Evolutionary conservation across 2,329 filamentous ascomycete species (phyloP).

Genomic region (Claviceps maximensis): DNA sequence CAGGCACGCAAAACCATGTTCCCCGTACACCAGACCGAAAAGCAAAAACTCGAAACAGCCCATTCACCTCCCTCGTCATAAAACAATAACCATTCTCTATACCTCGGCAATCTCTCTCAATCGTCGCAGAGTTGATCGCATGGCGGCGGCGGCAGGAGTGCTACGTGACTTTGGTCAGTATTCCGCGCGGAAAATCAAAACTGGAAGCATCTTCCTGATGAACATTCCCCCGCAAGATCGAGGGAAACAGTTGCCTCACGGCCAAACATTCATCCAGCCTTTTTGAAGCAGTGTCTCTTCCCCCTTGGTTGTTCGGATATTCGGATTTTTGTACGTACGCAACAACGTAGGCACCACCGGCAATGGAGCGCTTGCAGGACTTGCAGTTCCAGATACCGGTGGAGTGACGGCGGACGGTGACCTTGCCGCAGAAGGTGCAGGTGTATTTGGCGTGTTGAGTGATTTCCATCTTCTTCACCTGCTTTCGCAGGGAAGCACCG

Average conservation of each 20-base stretch:
- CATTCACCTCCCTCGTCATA: conserved; percentile 13
- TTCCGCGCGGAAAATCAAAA: too few species aligned
- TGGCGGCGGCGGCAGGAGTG: conserved; percentile 84
- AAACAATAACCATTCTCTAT: conserved; percentile 35
- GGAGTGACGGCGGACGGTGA: conserved; percentile 76
- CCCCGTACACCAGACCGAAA: conserved; percentile 34
- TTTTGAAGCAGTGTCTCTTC: neutral
- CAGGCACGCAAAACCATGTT: conserved; percentile 29
- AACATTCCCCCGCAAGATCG: neutral
- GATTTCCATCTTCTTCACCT: conserved; percentile 97
- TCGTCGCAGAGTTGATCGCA: conserved; percentile 92
- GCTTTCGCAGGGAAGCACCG: conserved; percentile 98
- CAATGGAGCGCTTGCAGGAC: conserved; percentile 74
- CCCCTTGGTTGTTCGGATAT: neutral
- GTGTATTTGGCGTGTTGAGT: conserved; percentile 94
- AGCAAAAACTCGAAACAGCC: conserved; percentile 26
- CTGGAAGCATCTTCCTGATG: neutral
- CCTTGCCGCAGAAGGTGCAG: conserved; percentile 99
- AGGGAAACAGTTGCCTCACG: neutral
- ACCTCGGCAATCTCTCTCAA: conserved; percentile 96
- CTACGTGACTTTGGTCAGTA: conserved; percentile 29
- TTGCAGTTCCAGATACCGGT: conserved; percentile 97
- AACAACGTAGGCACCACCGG: conserved; percentile 76
- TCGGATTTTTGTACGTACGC: conserved; percentile 56
- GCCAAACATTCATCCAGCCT: neutral